phyloP scores from a whole-genome alignment of 495 filamentous ascomycete genomes.

The Hyaloscypha variabilis region DNA sequence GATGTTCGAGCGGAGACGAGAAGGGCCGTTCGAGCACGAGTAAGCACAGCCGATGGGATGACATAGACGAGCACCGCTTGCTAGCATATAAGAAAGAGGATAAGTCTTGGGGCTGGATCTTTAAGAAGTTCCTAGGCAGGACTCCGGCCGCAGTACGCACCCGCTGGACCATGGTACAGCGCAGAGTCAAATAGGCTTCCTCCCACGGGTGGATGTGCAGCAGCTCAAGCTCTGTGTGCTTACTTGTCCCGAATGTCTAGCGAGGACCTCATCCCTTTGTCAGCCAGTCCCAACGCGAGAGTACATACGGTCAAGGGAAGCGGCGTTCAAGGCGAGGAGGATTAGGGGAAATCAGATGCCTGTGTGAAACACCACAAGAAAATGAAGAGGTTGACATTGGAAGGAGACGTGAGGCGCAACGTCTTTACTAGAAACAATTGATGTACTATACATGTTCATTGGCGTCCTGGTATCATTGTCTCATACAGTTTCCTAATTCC shows the following conservation, averaged over 20 bases:
- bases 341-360: too few relatives aligned
- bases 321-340: too few relatives aligned
- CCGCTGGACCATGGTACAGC: neutral
- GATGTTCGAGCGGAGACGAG: conserved; percentile 16
- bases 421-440: too few relatives aligned
- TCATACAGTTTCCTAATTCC: conserved; percentile 19
- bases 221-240: conserved; percentile 7
- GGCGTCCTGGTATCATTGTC: too few relatives aligned
- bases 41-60: neutral
- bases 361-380: too few relatives aligned
- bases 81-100: neutral
- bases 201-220: conserved; percentile 8
- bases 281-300: too few relatives aligned
- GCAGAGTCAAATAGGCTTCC: conserved; percentile 14
- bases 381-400: too few relatives aligned
- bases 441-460: too few relatives aligned
- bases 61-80: conserved; percentile 20
- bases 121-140: neutral
- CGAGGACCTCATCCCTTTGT: too few relatives aligned
- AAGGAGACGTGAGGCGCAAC: too few relatives aligned
- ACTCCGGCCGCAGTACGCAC: neutral
- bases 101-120: conserved; percentile 13
- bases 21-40: neutral
- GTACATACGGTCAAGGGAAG: too few relatives aligned
- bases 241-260: too few relatives aligned